phyloP scores from a whole-genome alignment of 768 basidiomycete genomes.

The Mycena pura region DNA sequence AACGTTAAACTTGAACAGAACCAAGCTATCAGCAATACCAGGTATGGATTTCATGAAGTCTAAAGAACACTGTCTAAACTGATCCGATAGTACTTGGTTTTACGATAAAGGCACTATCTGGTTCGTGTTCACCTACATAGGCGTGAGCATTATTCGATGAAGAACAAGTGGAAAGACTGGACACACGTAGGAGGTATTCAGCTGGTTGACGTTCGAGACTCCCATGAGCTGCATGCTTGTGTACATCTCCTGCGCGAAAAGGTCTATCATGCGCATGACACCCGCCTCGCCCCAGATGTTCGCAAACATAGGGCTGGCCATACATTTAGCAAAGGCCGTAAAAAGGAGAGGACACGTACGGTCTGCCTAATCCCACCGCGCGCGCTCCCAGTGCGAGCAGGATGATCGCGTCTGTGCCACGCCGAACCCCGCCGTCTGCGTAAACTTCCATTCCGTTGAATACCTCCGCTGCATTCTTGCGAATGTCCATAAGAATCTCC shows the following conservation, averaged over 20 bases:
- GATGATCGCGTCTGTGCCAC: slow-evolving; percentile 53
- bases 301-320: slow-evolving; percentile 41
- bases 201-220: slow-evolving; percentile 21
- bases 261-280: slow-evolving; percentile 30
- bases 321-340: neutral
- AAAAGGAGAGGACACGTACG: slow-evolving; percentile 1
- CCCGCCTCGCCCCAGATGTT: slow-evolving; percentile 44
- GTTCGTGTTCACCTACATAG: slow-evolving; percentile 28
- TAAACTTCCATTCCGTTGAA: slow-evolving; percentile 49
- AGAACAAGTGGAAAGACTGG: neutral
- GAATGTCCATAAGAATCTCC: slow-evolving; percentile 47
- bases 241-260: slow-evolving; percentile 29
- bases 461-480: slow-evolving; percentile 44
- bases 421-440: slow-evolving; percentile 52
- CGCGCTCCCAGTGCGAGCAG: slow-evolving; percentile 49
- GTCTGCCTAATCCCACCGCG: slow-evolving; percentile 46
- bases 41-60: too few species aligned
- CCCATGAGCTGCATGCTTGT: slow-evolving; percentile 36
- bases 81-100: too few species aligned
- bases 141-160: neutral
- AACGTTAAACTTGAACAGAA: too few species aligned
- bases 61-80: too few species aligned
- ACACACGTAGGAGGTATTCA: slow-evolving; percentile 32
- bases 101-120: slow-evolving; percentile 10
- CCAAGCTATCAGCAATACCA: too few species aligned